Percentiles rank a stretch among this genome's conserved stretches.
These are phyloP conservation scores for Beauveria medogensis DNA, from an alignment of 2,329 filamentous ascomycete genomes.

Conservation along the genomic window DNA sequence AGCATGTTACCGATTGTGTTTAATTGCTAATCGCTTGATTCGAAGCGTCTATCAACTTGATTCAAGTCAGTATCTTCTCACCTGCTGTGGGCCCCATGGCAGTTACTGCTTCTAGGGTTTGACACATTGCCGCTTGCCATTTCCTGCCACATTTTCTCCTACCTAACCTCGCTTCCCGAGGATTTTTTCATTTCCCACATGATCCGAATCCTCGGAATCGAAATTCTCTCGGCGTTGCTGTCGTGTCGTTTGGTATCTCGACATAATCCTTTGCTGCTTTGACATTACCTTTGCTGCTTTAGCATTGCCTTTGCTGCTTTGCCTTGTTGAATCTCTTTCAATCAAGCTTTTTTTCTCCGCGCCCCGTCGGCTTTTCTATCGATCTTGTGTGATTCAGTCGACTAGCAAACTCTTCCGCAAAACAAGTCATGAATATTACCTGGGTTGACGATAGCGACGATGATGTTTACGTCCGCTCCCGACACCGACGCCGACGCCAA, in stretches of 20 bases:
- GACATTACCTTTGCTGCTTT: not conserved
- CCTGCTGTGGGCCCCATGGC: not conserved
- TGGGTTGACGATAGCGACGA: not conserved
- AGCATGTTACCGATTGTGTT: not conserved
- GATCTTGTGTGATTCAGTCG: not conserved
- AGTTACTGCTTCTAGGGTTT: not conserved
- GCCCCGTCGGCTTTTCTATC: no score
- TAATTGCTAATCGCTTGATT: not conserved
- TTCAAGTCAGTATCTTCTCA: conserved; percentile 2
- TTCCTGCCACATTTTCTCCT: not conserved
- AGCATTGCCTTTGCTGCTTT: not conserved
- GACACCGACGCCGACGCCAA: not conserved
- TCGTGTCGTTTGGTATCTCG: not conserved
- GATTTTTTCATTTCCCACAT: not conserved
- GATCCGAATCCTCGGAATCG: not conserved
- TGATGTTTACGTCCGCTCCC: not conserved
- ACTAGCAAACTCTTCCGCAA: no score
- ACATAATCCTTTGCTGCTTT: not conserved
- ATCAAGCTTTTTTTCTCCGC: no score
- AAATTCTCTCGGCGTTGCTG: not conserved
- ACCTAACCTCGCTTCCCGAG: not conserved
- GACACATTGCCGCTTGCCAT: no score
- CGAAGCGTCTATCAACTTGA: no score
- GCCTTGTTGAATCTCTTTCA: not conserved
- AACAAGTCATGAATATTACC: not conserved